Conservation (phyloP, 2,329 filamentous ascomycete species). For the Colletotrichum ledebouriae region DNA sequence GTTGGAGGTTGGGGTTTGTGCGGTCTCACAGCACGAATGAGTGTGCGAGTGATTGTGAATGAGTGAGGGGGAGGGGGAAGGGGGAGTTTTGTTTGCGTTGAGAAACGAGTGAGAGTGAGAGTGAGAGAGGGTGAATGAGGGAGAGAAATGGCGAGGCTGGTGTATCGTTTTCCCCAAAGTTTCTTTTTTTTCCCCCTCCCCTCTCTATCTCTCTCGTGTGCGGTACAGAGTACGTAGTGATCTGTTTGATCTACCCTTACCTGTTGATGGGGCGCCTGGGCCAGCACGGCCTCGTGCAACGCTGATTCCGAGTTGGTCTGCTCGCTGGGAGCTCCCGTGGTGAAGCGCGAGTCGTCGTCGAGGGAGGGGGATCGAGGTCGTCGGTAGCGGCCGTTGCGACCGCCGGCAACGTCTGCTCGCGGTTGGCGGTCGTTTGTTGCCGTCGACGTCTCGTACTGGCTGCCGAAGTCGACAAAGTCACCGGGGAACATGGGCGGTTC, state of each 20-base stretch:
- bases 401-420: slow-evolving; percentile 7
- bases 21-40: neutral
- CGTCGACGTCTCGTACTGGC: slow-evolving; percentile 21
- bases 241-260: slow-evolving; percentile 9
- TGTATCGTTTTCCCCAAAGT: neutral
- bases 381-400: slow-evolving; percentile 36
- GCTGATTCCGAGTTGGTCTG: slow-evolving; percentile 24
- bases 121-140: neutral
- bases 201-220: neutral
- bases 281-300: slow-evolving; percentile 41
- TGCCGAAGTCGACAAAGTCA: slow-evolving; percentile 38
- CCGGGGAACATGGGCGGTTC: slow-evolving; percentile 35
- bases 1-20: too few relatives aligned
- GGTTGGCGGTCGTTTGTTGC: slow-evolving; percentile 35
- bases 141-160: slow-evolving; percentile 19
- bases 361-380: slow-evolving; percentile 38
- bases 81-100: neutral
- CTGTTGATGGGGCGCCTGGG: slow-evolving; percentile 36
- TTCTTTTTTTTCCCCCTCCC: neutral
- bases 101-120: slow-evolving; percentile 1
- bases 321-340: slow-evolving; percentile 26
- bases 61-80: neutral
- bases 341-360: slow-evolving; percentile 41
- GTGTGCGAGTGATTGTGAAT: slow-evolving; percentile 22
- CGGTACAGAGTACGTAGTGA: too few relatives aligned